phyloP scores from a whole-genome alignment of 352 stramenopile species.

The Pythium sp. region DNA sequence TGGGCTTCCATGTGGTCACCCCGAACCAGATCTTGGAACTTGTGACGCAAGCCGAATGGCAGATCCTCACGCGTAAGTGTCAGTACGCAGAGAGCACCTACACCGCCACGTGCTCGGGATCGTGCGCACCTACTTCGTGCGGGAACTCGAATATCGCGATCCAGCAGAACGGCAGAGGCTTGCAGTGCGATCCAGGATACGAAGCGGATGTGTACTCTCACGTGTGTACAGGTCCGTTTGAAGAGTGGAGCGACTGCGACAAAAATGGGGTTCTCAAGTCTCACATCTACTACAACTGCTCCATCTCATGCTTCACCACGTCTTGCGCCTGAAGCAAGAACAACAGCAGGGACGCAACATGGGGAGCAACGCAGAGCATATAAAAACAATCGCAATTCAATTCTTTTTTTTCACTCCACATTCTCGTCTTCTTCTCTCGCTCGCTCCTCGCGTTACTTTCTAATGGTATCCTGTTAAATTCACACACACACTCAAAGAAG shows the following conservation, averaged over 20 bases:
- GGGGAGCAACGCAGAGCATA: neutral
- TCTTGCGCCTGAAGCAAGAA: constrained; percentile 32
- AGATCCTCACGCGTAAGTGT: constrained; percentile 59
- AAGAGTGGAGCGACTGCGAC: constrained; percentile 45
- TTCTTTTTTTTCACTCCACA: constrained; percentile 9
- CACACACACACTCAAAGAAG: constrained; percentile 7
- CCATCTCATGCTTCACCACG: constrained; percentile 49
- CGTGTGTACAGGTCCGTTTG: constrained; percentile 52
- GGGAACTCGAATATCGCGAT: constrained; percentile 57
- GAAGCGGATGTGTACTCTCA: constrained; percentile 49
- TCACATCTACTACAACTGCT: constrained; percentile 63
- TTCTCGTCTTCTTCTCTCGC: neutral
- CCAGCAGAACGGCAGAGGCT: constrained; percentile 25
- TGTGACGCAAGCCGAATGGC: constrained; percentile 45
- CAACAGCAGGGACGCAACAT: neutral
- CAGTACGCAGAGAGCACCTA: constrained; percentile 48
- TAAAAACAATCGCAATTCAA: constrained; percentile 8
- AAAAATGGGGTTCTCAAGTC: constrained; percentile 26
- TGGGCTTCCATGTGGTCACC: constrained; percentile 72
- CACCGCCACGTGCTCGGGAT: constrained; percentile 42
- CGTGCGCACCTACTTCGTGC: constrained; percentile 30
- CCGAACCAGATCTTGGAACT: constrained; percentile 70
- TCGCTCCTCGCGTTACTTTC: constrained; percentile 8
- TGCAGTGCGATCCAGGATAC: constrained; percentile 33
- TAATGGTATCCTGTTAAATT: constrained; percentile 12